Percentiles rank a stretch among this genome's conserved stretches.
Evolutionary conservation across 371 early-diverging fungal genomes (phyloP).

Genomic region (Mortierella polycephala): DNA sequence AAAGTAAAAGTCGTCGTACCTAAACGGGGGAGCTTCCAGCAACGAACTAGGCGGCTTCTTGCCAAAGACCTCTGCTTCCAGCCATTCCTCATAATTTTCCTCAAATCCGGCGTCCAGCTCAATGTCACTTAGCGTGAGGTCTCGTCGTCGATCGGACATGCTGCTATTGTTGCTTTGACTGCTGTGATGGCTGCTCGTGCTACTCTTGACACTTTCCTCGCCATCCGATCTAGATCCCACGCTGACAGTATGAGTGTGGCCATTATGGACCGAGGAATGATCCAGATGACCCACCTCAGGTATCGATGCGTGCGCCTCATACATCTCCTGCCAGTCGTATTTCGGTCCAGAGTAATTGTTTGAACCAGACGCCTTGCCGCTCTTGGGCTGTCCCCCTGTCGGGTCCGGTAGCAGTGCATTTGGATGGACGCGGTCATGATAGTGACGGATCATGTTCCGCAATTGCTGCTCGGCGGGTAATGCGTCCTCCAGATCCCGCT

Average conservation of each 20-base stretch:
- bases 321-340: slow-evolving; percentile 58
- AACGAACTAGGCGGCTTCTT: slow-evolving; percentile 9
- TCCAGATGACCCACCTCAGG: slow-evolving; percentile 31
- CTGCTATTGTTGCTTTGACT: neutral
- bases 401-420: slow-evolving; percentile 57
- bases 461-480: slow-evolving; percentile 74
- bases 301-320: slow-evolving; percentile 51
- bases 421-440: slow-evolving; percentile 73
- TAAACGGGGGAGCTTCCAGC: slow-evolving; percentile 26
- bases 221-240: slow-evolving; percentile 24
- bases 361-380: slow-evolving; percentile 19
- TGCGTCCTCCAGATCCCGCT: slow-evolving; percentile 78
- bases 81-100: slow-evolving; percentile 74
- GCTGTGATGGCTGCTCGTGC: slow-evolving; percentile 9
- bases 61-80: slow-evolving; percentile 70
- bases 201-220: slow-evolving; percentile 37
- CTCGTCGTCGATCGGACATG: slow-evolving; percentile 23
- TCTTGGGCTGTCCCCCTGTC: slow-evolving; percentile 21
- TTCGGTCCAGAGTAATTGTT: slow-evolving; percentile 37
- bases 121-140: slow-evolving; percentile 47
- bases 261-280: slow-evolving; percentile 5
- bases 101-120: slow-evolving; percentile 59
- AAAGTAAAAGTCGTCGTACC: slow-evolving; percentile 46
- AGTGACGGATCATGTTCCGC: slow-evolving; percentile 68
- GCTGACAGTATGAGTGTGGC: slow-evolving; percentile 1